Conservation (phyloP, 2,329 filamentous ascomycete genomes). For the Stylonectria norvegica region DNA sequence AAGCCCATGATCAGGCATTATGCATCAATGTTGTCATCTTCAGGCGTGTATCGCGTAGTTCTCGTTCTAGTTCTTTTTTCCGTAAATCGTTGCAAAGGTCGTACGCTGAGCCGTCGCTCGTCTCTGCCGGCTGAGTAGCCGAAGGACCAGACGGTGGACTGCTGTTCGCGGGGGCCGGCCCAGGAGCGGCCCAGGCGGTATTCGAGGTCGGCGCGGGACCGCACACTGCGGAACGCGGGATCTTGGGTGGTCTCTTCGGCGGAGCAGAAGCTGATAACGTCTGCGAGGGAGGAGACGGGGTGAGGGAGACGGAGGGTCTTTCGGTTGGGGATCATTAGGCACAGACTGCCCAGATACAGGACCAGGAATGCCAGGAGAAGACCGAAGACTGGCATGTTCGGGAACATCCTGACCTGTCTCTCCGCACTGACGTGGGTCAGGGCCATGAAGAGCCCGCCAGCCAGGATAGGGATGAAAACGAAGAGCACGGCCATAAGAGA, state of each 20-base stretch:
- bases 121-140: constrained; percentile 39
- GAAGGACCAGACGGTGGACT: constrained; percentile 53
- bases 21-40: constrained; percentile 4
- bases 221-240: constrained; percentile 65
- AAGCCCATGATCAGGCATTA: constrained; percentile 2
- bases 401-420: constrained; percentile 60
- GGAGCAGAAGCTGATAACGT: constrained; percentile 73
- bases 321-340: constrained; percentile 59
- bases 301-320: constrained; percentile 67
- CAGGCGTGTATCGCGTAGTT: constrained; percentile 24
- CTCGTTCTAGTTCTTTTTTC: constrained; percentile 33
- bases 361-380: constrained; percentile 68
- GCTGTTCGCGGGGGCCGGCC: constrained; percentile 41
- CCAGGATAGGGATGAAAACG: constrained; percentile 62
- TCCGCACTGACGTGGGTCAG: constrained; percentile 50
- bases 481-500: constrained; percentile 59
- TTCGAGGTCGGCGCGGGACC: constrained; percentile 65
- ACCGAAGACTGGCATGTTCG: constrained; percentile 70
- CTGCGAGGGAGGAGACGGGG: constrained; percentile 66
- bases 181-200: constrained; percentile 60
- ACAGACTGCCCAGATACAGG: constrained; percentile 64
- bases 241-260: constrained; percentile 70
- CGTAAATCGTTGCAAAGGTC: constrained; percentile 44
- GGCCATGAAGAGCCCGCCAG: constrained; percentile 70
- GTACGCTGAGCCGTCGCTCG: constrained; percentile 42